Evolutionary conservation across 2,329 filamentous ascomycete species (phyloP).

Genomic region (Arthrobotrys sinensis): DNA sequence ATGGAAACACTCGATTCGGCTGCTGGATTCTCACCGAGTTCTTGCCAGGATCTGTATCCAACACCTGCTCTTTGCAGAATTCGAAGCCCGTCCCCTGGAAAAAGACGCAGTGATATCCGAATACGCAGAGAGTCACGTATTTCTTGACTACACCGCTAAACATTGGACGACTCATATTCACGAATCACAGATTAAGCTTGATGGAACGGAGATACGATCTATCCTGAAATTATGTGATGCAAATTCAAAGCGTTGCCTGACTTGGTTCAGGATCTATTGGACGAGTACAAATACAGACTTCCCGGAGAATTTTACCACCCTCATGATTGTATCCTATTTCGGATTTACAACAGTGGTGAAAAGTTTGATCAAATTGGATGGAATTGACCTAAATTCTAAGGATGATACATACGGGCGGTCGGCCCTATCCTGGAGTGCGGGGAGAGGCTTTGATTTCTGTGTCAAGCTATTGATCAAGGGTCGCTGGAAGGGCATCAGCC

Average conservation of each 20-base stretch:
- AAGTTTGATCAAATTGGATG: not conserved
- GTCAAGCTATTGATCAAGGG: conserved; percentile 1
- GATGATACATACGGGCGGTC: conserved; percentile 12
- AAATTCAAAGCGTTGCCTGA: conserved; percentile 1
- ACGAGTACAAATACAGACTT: conserved; percentile 6
- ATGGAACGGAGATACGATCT: not conserved
- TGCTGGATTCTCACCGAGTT: conserved; percentile 19
- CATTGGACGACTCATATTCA: conserved; percentile 24
- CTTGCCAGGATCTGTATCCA: conserved; percentile 19
- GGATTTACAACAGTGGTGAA: conserved; percentile 10
- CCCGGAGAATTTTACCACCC: not conserved
- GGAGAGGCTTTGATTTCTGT: not conserved
- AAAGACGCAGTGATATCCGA: not conserved
- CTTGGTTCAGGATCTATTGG: conserved; percentile 35
- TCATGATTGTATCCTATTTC: conserved; percentile 28
- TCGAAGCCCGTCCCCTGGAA: not conserved
- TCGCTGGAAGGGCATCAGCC: not conserved
- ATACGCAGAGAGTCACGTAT: conserved; percentile 5
- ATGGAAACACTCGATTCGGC: conserved; percentile 28
- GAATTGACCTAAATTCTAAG: not conserved
- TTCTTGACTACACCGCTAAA: conserved; percentile 34
- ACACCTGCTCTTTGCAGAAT: conserved; percentile 21
- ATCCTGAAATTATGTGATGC: conserved; percentile 23
- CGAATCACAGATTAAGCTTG: not conserved
- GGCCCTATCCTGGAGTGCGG: conserved; percentile 28